Evolutionary conservation across 2,329 filamentous ascomycete species (phyloP), one percentile per base, ranked within the genome.

Genomic region (Phyllosticta citriasiana): DNA sequence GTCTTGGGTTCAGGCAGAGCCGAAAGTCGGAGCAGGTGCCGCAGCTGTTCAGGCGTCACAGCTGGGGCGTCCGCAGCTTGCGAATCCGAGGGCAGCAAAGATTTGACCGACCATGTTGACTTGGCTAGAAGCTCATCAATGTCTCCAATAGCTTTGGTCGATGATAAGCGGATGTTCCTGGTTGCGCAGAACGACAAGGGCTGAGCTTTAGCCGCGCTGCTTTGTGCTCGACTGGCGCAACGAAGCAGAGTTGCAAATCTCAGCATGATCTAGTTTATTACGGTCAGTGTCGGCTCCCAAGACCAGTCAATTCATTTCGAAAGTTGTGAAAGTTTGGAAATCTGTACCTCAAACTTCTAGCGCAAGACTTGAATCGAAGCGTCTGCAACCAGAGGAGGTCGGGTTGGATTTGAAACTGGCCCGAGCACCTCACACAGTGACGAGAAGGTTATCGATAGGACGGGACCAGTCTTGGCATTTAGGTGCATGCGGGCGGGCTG

Each of bases 21-120:
- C 3, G 92, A 96, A 50, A 97, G 86, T 19, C 89, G 88, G 40
- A 97, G 86, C 9, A 97, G 85, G 73, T 97, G 93, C 67, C 84
- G 85, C 0, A 97, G 82, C 72, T 91, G 86, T 53, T 83, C 71
- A 0, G 84, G 77, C 0, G 87, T 85, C 64, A 95, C 81, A 59
- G 51, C 70, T 57, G 68, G 67, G 61, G 63, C 71, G 1, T 69
- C 65, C 55, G 69, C 53, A n/a, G 73, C 47, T 53, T 67, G 57
- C 2, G 65, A 62, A 54, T 73, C 67, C 1, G 71, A 63, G 69
- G 87, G 84, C 0, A 94, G 79, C 4, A 96, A 84, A 8, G 88
- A 87, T 35, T 84, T 79, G 66, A 95, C 86, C 54, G 92, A 96
- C 92, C 92, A 97, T 56, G 83, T 87, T 24, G 92, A 91, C 63